Evolutionary conservation across 768 basidiomycete species (phyloP), one percentile per base, ranked within the genome.

Genomic region (Leucosporidium creatinivorum): DNA sequence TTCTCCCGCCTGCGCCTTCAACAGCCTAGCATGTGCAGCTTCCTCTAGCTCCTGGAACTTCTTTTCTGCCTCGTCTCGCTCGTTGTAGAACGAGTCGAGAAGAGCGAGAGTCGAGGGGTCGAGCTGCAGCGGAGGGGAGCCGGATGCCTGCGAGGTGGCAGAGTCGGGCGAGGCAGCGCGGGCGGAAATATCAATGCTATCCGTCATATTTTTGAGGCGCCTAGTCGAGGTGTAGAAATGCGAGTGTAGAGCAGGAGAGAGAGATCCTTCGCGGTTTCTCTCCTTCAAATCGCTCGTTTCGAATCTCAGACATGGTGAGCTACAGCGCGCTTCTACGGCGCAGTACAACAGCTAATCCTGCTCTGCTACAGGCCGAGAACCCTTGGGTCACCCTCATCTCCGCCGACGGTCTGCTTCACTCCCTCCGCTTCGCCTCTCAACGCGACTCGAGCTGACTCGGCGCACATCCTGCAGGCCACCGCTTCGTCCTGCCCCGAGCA

Each of bases 71-170:
- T 70, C 69, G 3, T 60, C 68, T 31, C 62, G 65, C 36, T 73
- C 69, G 26, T 51, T 25, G 61, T 65, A 56, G 69, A 75, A 75
- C 3, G 52, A 52, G 30, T 50, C 56, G 56, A 75, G 71, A 23
- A 68, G 62, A 21, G 73, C 73, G 28, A 73, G 68, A 8, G 75
- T 75, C 19, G 61, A 30, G 12, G 75, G 75, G 63, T 75, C 75
- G 52, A 75, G 73, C 19, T 64, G 56, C 15, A 65, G 71, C 6
- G 70, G 58, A 33, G 50, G 12, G 12, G 57, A 58, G 8, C 50
- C 50, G 3, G 62, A 48, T 5, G 36, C 9, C 18, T 36, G 39
- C 21, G 54, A 54, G 55, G 26, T 15, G 4, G 52, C 18, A 18
- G 52, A 54, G 26, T 2, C 6, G 52, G 52, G 52, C 10, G 50